Evolutionary conservation across 2,329 filamentous ascomycete genomes (phyloP), one percentile per base, ranked within the genome.

Genomic region (Penicillium brasilianum): DNA sequence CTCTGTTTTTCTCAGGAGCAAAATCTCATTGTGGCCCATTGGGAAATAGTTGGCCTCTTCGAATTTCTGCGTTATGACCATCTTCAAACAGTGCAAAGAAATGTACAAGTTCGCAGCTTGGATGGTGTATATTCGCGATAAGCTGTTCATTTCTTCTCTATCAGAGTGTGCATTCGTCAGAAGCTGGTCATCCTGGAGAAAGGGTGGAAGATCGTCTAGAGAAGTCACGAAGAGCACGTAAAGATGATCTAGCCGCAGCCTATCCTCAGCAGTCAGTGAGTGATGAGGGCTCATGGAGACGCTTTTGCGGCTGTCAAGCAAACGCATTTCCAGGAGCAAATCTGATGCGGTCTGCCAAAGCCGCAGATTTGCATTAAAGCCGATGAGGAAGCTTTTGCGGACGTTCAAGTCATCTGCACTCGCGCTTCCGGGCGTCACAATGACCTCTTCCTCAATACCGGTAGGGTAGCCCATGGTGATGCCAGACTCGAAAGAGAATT

Each of bases 311-410:
- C 60, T 61, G 5, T 63, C 56, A 11, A 63, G 34, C 44, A 68
- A 36, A 39, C 70, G 61, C 32, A 80, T 64, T 55, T 80, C 76
- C 0, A 80, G 59, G 0, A 81, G 55, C 0, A 81, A 62, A 50
- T 80, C 77, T 0, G 78, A 76, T 3, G 78, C 78, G 1, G 75
- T 72, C 37, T 79, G 73, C 78, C 78, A 81, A 0, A 81, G 71
- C 0, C 72, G 71, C 1, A 80, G 54, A n/a, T 79, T 80, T 9
- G 77, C 76, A 56, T 80, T 81, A 69, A 81, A 81, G 0, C 79
- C 79, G 10, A 70, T 66, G 11, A 80, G 77, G 37, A 78, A 74
- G 11, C 70, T 74, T 5, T 66, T 52, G 66, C 68, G 41, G 69
- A 52, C 39, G 9, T 14, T 50, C 14, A 43, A 36, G 7, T 48